Percentiles rank a stretch among this genome's conserved stretches.
Evolutionary conservation across 352 stramenopile genomes (phyloP).

Genomic region (Aphanomyces astaci): DNA sequence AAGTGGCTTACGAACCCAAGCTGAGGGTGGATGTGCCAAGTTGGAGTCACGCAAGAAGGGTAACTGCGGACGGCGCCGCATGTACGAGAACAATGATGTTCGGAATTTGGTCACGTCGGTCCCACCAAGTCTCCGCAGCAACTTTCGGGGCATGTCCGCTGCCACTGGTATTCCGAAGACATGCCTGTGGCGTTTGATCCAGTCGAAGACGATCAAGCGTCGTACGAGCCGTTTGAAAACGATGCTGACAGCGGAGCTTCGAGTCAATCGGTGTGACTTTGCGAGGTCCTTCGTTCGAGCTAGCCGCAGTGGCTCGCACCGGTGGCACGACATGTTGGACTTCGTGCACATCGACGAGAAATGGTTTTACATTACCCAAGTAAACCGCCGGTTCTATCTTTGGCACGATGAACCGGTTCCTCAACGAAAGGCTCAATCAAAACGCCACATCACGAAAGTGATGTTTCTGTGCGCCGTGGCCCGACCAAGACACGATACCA

Average conservation of each 20-base stretch:
- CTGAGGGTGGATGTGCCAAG: background rate
- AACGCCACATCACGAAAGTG: constrained; percentile 3
- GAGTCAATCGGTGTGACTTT: background rate
- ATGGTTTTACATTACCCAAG: background rate
- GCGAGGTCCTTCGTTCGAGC: background rate
- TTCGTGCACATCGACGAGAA: constrained; percentile 1
- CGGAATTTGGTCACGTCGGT: background rate
- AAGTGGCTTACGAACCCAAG: background rate
- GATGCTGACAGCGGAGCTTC: background rate
- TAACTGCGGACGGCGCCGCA: background rate
- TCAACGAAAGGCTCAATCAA: background rate
- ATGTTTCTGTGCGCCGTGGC: constrained; percentile 8
- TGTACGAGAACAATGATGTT: background rate
- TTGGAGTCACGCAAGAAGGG: background rate
- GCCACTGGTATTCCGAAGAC: background rate
- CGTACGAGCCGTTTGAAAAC: background rate
- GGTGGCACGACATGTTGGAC: constrained; percentile 5
- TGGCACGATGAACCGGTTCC: background rate
- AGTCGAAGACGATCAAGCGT: background rate
- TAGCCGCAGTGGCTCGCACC: too few relatives aligned
- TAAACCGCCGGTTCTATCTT: background rate
- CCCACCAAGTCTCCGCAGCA: background rate
- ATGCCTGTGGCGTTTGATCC: background rate
- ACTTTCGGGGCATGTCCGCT: background rate
- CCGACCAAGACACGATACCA: background rate